phyloP scores from a whole-genome alignment of 148 eudicot genomes.

The Diospyros lotus region DNA sequence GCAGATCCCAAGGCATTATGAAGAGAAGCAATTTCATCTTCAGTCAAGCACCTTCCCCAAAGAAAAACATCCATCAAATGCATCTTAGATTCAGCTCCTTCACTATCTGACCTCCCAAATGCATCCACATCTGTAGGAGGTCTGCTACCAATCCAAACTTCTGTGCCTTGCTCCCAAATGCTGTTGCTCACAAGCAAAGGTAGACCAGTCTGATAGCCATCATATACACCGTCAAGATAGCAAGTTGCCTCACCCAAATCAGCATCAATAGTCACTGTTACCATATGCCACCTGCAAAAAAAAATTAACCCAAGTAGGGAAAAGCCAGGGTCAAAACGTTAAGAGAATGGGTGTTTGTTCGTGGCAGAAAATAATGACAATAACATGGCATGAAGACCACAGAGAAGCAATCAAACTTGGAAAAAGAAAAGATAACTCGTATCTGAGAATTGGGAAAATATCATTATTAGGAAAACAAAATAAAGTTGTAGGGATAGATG shows the following conservation, averaged over 20 bases:
- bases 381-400: background rate
- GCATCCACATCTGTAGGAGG: conserved; percentile 89
- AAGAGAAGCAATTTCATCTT: conserved; percentile 84
- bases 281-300: conserved; percentile 87
- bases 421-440: background rate
- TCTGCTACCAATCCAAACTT: conserved; percentile 88
- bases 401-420: background rate
- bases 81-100: conserved; percentile 93
- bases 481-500: background rate
- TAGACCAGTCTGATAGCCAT: conserved; percentile 75
- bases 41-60: conserved; percentile 98
- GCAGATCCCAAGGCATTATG: conserved; percentile 70
- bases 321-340: background rate
- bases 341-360: background rate
- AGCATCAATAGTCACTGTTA: conserved; percentile 90
- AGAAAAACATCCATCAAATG: conserved; percentile 96
- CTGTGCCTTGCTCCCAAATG: conserved; percentile 95
- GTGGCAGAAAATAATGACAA: background rate
- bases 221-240: conserved; percentile 87
- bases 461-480: background rate
- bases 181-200: conserved; percentile 58
- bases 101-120: conserved; percentile 98
- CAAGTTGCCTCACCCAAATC: conserved; percentile 95
- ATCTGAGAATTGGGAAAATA: no score
- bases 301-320: background rate